phyloP scores from a whole-genome alignment of 225 moss, liverwort and hornwort species.

The Physcomitrium patens region DNA sequence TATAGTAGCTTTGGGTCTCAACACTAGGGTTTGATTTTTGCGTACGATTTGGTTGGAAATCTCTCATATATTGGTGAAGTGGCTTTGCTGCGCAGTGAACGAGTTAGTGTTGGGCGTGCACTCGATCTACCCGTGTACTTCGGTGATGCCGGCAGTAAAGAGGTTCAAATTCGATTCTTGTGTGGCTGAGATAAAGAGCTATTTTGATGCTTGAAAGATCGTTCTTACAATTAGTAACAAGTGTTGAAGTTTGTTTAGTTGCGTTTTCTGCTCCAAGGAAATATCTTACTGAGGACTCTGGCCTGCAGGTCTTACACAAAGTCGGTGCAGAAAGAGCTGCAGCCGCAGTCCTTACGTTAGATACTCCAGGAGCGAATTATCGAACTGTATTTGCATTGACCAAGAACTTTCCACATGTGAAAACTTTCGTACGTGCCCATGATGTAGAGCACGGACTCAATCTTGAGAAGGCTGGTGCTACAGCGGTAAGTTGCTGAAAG shows the following conservation, averaged over 20 bases:
- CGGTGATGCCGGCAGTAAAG: constrained; percentile 92
- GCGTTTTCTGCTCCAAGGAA: constrained; percentile 21
- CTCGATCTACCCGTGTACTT: constrained; percentile 93
- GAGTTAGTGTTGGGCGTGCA: constrained; percentile 80
- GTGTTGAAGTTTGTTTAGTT: constrained; percentile 10
- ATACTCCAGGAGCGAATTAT: constrained; percentile 95
- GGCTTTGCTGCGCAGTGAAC: constrained; percentile 58
- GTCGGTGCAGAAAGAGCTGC: constrained; percentile 88
- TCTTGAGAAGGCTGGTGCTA: constrained; percentile 90
- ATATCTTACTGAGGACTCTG: constrained; percentile 16
- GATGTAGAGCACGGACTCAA: constrained; percentile 91
- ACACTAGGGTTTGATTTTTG: background rate
- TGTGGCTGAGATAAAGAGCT: background rate
- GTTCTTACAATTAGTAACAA: background rate
- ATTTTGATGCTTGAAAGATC: constrained; percentile 14
- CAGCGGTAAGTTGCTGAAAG: constrained; percentile 61
- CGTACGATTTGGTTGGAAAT: constrained; percentile 12
- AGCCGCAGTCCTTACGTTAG: constrained; percentile 92
- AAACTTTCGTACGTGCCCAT: constrained; percentile 94
- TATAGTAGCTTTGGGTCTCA: constrained; percentile 1
- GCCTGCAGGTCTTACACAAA: constrained; percentile 80
- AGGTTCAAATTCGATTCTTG: constrained; percentile 51
- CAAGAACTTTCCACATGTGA: constrained; percentile 83
- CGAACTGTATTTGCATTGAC: constrained; percentile 90
- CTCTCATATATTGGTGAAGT: background rate